Evolutionary conservation across 768 basidiomycete species (phyloP), one percentile per base, ranked within the genome.

Genomic region (Boletus subparvulus): DNA sequence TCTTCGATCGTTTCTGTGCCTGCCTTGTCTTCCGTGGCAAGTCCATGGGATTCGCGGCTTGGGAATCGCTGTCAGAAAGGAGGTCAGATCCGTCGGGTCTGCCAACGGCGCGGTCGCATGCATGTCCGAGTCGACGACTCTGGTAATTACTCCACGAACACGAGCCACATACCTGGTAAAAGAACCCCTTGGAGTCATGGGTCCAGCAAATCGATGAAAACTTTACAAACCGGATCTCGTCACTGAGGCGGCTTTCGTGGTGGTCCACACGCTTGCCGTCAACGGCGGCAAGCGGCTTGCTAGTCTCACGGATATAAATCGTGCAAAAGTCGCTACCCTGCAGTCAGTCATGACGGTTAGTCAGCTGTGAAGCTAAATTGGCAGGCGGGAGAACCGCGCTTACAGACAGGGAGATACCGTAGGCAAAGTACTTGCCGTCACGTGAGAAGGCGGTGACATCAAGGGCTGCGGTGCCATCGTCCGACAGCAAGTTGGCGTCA

Each of bases 141-240:
- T 17, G 35, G 14, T 43, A 9, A 53, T 26, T 24, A n/a, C 11
- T 44, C 35, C 16, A 35, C 14, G 50, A 28, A 47, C 41, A 45
- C 6, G 28, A 32, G 19, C 10, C 6, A 65, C 70, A 21, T 48
- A 78, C 78, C 77, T 92, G 90, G 68, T 94, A 94, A 73, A 93
- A 90, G 72, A 93, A 91, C 2, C 92, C 91, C 58, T 84, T 85
- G 52, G 83, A 86, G 70, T 92, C 89, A 53, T 83, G 82, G 5
- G 85, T 85, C 92, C 91, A 93, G 28, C 77, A 75, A 42, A 92
- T 78, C 12, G 75, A 71, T 1, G 86, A 87, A 71, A 90, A 92
- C 68, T 93, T 93, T 59, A 90, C 87, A 65, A 82, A 87, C 52
- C 85, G 80, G 51, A 92, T 72, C 57, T 85, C 85, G 44, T 93